Base-by-base conservation (phyloP, 1,139 yeast species). In the Yamadazyma oceani region DNA sequence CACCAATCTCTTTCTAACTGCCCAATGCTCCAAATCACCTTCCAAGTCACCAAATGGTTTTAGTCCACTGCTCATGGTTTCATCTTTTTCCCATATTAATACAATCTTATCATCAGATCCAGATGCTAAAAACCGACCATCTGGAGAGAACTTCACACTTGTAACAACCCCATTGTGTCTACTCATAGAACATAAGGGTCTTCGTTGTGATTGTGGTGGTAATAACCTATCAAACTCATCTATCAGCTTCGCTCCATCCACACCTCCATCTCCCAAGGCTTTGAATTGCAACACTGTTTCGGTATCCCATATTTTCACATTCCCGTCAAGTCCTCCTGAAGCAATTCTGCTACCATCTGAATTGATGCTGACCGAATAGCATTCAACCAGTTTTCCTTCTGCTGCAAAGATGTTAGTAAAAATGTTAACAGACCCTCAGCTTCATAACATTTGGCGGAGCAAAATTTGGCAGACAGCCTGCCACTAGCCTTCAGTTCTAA, bases 61-160 rank as follows among this genome's bases (percentile, higher is more conserved):
- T 4, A 73, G 70, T 45, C 54, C 64, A 58, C 68, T 66, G 1
- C 50, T 50, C 43, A 64, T 64, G 34, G 78, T 80, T 37, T 83
- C 92, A 50, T 92, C 97, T 42, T 79, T 80, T 53, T 92, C 96
- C 97, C 97, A 90, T 14, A 92, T 87, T 40, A 92, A 70, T 34
- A 90, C 78, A 37, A 92, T 87, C 46, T 90, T 82, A 59, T 92
- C 98, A 59, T 94, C 98, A 2, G 96, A 86, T 0, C 98, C 98
- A 23, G 94, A 80, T 0, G 97, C 98, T 30, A 92, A 63, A 58
- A 85, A 92, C 34, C 90, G 64, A 0, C 97, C 96, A 53, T 85
- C 86, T 0, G 97, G 97, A 0, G 95, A 85, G 57, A 92, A 92
- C 52, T 90, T 77, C 19, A 92, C 92, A 36, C 88, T 82, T 1